Conservation (phyloP, 495 filamentous ascomycete genomes). For the Trichoderma parareesei region DNA sequence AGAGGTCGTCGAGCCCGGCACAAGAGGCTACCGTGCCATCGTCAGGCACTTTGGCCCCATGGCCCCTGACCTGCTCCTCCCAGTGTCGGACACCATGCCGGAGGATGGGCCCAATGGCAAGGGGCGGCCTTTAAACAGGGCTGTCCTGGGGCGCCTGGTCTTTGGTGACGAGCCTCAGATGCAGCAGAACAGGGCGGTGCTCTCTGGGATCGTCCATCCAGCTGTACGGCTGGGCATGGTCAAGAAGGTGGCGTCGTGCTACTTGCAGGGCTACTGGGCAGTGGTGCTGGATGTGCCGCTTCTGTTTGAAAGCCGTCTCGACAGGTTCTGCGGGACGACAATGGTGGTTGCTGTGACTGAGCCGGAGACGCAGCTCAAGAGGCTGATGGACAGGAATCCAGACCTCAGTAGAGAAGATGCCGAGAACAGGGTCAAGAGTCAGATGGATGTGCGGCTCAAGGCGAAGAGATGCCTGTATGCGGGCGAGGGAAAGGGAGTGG, state of each 20-base stretch:
- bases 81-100: conserved; percentile 33
- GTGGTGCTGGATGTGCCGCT: conserved; percentile 91
- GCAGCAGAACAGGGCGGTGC: conserved; percentile 55
- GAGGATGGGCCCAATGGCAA: conserved; percentile 35
- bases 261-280: conserved; percentile 67
- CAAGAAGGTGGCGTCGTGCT: conserved; percentile 53
- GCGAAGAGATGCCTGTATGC: conserved; percentile 59
- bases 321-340: conserved; percentile 68
- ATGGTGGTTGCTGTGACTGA: conserved; percentile 76
- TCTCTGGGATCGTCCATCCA: conserved; percentile 91
- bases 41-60: conserved; percentile 66
- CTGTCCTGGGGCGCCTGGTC: conserved; percentile 73
- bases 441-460: conserved; percentile 78
- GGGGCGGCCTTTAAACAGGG: conserved; percentile 71
- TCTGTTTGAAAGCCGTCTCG: conserved; percentile 79
- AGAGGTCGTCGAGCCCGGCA: conserved; percentile 85
- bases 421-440: conserved; percentile 68
- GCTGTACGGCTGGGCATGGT: conserved; percentile 73
- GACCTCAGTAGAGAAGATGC: conserved; percentile 73
- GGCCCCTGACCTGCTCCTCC: conserved; percentile 76
- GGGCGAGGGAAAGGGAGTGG: conserved; percentile 55
- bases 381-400: conserved; percentile 63
- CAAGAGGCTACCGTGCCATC: conserved; percentile 69
- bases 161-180: conserved; percentile 66
- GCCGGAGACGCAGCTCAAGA: conserved; percentile 66